These are phyloP conservation scores for Hortiboletus campestris DNA, from an alignment of 768 basidiomycete species.

Conservation along the genomic window DNA sequence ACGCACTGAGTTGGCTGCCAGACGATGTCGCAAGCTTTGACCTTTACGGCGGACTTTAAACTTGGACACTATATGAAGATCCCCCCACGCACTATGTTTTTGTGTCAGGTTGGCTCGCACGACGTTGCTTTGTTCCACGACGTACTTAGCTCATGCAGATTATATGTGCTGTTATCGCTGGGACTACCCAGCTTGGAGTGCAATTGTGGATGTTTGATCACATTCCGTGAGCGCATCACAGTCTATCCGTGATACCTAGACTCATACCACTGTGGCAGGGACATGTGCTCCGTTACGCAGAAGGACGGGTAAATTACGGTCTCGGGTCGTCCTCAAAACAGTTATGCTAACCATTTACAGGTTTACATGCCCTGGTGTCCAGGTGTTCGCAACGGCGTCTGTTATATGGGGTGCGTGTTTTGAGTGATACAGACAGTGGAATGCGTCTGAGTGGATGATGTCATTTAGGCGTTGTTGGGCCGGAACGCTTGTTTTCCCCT, in stretches of 20 bases:
- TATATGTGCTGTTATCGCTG: constrained; percentile 62
- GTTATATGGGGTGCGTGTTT: constrained; percentile 42
- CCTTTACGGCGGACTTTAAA: constrained; percentile 76
- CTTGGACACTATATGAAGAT: constrained; percentile 67
- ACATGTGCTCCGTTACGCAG: constrained; percentile 47
- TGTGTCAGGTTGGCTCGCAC: constrained; percentile 46
- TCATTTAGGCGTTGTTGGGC: constrained; percentile 65
- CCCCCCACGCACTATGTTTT: constrained; percentile 73
- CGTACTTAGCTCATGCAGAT: constrained; percentile 36
- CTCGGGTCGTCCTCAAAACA: neutral
- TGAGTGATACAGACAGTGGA: neutral
- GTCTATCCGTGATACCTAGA: neutral
- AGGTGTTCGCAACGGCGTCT: constrained; percentile 57
- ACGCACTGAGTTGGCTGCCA: neutral
- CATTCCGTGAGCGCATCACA: constrained; percentile 43
- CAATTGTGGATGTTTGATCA: constrained; percentile 69
- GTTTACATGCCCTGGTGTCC: constrained; percentile 51
- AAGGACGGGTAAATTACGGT: constrained; percentile 31
- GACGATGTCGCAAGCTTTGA: constrained; percentile 48
- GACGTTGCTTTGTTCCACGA: neutral
- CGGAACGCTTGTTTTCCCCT: constrained; percentile 51
- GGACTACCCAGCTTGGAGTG: constrained; percentile 72
- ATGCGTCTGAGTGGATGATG: constrained; percentile 12
- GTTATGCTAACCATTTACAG: constrained; percentile 11
- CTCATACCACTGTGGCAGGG: constrained; percentile 28